phyloP scores from a whole-genome alignment of 768 basidiomycete genomes.

The Boletus reticulatus region DNA sequence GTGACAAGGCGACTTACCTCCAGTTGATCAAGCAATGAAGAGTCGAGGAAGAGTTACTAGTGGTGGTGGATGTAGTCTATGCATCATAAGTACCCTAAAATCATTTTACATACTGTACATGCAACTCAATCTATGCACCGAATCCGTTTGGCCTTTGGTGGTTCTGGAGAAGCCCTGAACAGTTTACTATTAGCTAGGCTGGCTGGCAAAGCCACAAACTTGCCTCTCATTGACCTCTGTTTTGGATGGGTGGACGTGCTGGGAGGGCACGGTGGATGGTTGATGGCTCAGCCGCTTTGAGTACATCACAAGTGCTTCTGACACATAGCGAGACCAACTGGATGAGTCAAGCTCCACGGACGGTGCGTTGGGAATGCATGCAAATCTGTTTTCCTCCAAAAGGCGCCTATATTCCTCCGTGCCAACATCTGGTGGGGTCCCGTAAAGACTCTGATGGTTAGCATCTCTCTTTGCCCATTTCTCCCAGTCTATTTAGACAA shows the following conservation, averaged over 20 bases:
- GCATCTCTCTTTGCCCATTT: neutral
- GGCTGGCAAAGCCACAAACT: neutral
- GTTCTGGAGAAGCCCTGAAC: too few relatives aligned
- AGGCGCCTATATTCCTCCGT: neutral
- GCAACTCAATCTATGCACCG: neutral
- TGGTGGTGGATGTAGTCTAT: too few relatives aligned
- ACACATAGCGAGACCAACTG: neutral
- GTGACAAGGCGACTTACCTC: too few relatives aligned
- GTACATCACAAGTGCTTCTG: neutral
- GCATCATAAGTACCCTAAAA: too few relatives aligned
- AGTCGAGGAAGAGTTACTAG: too few relatives aligned
- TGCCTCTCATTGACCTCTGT: neutral
- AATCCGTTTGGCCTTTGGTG: neutral
- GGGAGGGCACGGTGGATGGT: neutral
- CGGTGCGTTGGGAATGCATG: neutral
- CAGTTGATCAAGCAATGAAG: too few relatives aligned
- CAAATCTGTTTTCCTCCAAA: neutral
- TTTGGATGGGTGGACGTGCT: neutral
- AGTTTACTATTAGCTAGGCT: neutral
- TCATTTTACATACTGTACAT: too few relatives aligned
- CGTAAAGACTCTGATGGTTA: neutral
- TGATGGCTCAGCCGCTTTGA: neutral
- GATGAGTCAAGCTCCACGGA: neutral
- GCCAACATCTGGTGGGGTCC: neutral
- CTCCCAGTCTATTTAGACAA: neutral